Base-by-base conservation (phyloP, 192 early-diverging fungal species). In the Dissophora globulifera region DNA sequence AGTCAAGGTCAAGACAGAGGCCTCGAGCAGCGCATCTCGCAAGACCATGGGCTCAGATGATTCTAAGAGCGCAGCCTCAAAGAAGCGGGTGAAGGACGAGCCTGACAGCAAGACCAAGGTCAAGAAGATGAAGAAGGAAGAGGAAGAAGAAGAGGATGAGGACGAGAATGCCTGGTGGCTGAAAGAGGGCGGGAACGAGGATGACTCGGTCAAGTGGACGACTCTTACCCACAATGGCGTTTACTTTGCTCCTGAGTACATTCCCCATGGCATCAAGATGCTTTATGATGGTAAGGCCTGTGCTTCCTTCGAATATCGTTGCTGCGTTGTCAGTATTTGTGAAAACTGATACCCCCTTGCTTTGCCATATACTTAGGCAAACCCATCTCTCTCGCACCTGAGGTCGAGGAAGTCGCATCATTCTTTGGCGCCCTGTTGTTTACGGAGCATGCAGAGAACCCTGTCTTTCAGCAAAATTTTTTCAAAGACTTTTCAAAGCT, bases 391-490 rank as follows among this genome's bases (percentile, higher is more conserved):
- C 75, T 98, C 29, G 81, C 78, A 1, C 91, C 95, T 1, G 89
- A 90, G 30, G 90, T 92, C 3, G 97, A 99, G 78, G 97, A 99
- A 63, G 93, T 99, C 0, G 97, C 97, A 1, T 92, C 86, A 13
- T 99, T 98, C 76, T 99, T 90, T 86, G 97, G 95, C 23, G 91
- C 86, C 15, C 52, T 96, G 23, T 59, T 99, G 8, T 93, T 87
- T 20, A 94, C 94, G 0, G 94, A 97, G 35, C 87, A 92, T 29
- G 94, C 82, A 4, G 83, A 89, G 59, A 98, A 98, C 69, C 84
- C 86, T 25, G 87, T 83, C 17, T 99, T 99, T 71, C 86, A 88
- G 61, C 83, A 86, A 55, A 99, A 99, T 86, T 99, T 99, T 67
- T 99, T 99, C 72, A 71, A 61, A 17, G 97, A 99, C 72, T 99